Evolutionary conservation across 148 eudicot genomes (phyloP), one percentile per base, ranked within the genome.

Genomic region (Linanthus parryae): DNA sequence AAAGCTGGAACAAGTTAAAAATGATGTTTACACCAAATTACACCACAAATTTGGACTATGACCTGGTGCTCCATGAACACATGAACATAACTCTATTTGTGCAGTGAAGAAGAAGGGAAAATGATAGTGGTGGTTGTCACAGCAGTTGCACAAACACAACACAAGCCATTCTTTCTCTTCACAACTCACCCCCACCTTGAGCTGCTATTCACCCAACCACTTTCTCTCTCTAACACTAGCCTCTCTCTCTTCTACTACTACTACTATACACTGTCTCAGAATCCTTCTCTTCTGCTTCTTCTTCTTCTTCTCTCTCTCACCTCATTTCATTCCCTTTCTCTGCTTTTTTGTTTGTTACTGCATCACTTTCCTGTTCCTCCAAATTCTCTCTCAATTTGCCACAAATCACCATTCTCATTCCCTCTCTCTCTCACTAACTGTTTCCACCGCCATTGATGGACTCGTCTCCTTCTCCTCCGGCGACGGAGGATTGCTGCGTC

Each of bases 401-500:
- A 12, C 22, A 22, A 18, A 25, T 52, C 68, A n/a, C 39, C 3
- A 26, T 23, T 27, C 36, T 3, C n/a, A 3, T 31, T 46, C 33
- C 52, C 34, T 35, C 53, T 57, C 51, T 53, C 39, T 19, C 35
- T 43, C 21, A 59, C 29, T 44, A 25, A 31, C 41, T 55, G 62
- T 37, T 48, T 40, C 15, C 17, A 48, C 58, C 45, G 50, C 59
- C 54, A n/a, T 61, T 81, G 82, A 62, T 76, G 76, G 83, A 72
- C 57, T 71, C 66, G 46, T 63, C 59, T 34, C n/a, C n/a, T n/a
- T n/a, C n/a, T n/a, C n/a, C n/a, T n/a, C n/a, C n/a, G n/a, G 58
- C 59, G 66, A 54, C 54, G 65, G 84, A 87, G 39, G 95, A 92
- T 52, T 92, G 98, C 57, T 79, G 83, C 42, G 98, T 92, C 0